Evolutionary conservation across 225 moss, liverwort and hornwort genomes (phyloP), one percentile per base, ranked within the genome.

Genomic region (Marchantia polymorpha): DNA sequence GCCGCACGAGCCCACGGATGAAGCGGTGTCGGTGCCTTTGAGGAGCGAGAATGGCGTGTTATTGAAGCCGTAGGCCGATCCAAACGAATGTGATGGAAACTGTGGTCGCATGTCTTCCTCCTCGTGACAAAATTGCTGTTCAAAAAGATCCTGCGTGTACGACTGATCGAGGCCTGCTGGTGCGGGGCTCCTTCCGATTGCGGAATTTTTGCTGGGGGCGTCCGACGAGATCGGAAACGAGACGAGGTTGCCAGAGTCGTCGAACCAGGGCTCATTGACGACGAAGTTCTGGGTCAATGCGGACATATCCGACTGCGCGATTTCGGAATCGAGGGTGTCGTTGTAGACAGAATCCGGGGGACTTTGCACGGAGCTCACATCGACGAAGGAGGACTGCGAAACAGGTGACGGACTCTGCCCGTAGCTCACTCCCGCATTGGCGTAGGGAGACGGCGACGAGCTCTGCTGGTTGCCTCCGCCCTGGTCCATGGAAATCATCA

Each of bases 301-400:
- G 30, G 59, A 61, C 68, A 75, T 50, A 67, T 39, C 39, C 2
- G 39, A 2, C 39, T 39, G 39, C 39, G 39, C 39, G 39, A 39
- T 70, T 26, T 77, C 77, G n/a, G 77, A 74, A 46, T 83, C 86
- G 12, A 75, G 48, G 56, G 69, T 65, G 52, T 72, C 82, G n/a
- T 49, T 54, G 19, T 70, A 80, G 6, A 74, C 70, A 15, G 85
- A 83, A 80, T 77, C 74, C 3, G 77, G 51, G 0, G 80, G 82
- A 59, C 80, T 83, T 30, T 76, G 85, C 47, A 49, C 48, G 13
- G 46, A 39, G 14, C 64, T 64, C 14, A 65, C 65, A 25, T 77
- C 61, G 31, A 51, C 49, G 17, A 59, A 77, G 49, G 76, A 77
- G 20, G 64, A 66, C 12, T 48, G 77, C 23, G 77, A 50, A 6